A percentile compares a stretch with the other conserved stretches of the same genome.
phyloP scores from a whole-genome alignment of 306 rosid species.

The Fagus crenata region DNA sequence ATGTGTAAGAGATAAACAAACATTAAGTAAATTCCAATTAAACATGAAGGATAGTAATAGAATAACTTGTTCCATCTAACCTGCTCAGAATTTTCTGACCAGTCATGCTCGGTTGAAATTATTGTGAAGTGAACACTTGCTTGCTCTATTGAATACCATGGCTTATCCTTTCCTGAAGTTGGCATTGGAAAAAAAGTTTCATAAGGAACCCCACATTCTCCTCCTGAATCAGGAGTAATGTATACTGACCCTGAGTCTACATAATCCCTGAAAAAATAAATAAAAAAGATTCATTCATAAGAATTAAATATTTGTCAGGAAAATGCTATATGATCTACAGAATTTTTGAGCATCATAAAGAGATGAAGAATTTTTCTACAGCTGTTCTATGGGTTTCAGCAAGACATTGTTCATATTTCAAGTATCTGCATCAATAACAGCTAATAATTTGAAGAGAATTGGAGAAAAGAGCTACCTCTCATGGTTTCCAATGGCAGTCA shows the following conservation, averaged over 20 bases:
- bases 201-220: slow-evolving; percentile 90
- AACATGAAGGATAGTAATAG: neutral
- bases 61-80: slow-evolving; percentile 31
- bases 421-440: neutral
- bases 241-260: slow-evolving; percentile 54
- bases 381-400: too few species aligned
- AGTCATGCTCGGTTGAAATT: slow-evolving; percentile 84
- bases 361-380: too few species aligned
- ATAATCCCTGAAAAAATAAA: slow-evolving; percentile 55
- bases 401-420: too few species aligned
- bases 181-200: slow-evolving; percentile 90
- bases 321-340: too few species aligned
- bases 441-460: neutral
- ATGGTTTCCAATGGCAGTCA: slow-evolving; percentile 90
- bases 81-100: slow-evolving; percentile 63
- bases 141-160: slow-evolving; percentile 91
- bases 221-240: slow-evolving; percentile 72
- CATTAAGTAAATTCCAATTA: neutral
- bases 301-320: too few species aligned
- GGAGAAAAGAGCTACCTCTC: slow-evolving; percentile 54
- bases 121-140: slow-evolving; percentile 74
- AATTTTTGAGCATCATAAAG: too few species aligned
- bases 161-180: slow-evolving; percentile 64
- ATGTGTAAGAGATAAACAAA: neutral
- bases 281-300: too few species aligned